phyloP scores from a whole-genome alignment of 306 rosid genomes.

The Mucuna pruriens region DNA sequence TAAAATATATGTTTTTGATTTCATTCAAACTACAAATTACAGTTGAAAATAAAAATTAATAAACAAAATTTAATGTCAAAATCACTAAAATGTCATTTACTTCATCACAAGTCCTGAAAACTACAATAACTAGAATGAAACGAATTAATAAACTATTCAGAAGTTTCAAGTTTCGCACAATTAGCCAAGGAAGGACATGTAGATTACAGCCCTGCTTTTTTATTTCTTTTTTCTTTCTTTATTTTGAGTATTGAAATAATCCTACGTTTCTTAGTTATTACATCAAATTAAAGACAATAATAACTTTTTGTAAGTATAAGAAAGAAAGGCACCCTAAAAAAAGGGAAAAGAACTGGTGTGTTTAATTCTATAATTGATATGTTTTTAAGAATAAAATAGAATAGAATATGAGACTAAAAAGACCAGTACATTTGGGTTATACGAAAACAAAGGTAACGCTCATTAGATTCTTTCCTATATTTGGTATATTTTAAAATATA shows the following conservation, averaged over 20 bases:
- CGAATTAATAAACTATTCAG: neutral
- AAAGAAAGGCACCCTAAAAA: too few species aligned
- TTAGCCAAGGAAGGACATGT: neutral
- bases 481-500: neutral
- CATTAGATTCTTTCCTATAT: neutral
- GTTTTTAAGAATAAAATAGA: neutral
- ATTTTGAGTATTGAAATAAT: neutral
- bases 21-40: neutral
- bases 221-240: neutral
- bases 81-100: neutral
- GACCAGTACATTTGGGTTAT: neutral
- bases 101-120: neutral
- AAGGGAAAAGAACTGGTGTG: neutral
- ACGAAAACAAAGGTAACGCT: neutral
- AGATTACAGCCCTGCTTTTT: neutral
- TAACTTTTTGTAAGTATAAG: neutral
- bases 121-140: neutral
- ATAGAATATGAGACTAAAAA: neutral
- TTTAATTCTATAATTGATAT: neutral
- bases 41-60: neutral
- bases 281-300: neutral
- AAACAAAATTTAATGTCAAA: neutral
- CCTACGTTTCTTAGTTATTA: neutral
- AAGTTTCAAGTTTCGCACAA: neutral
- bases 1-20: neutral